phyloP scores from a whole-genome alignment of 768 basidiomycete species.

The Mycena belliarum region DNA sequence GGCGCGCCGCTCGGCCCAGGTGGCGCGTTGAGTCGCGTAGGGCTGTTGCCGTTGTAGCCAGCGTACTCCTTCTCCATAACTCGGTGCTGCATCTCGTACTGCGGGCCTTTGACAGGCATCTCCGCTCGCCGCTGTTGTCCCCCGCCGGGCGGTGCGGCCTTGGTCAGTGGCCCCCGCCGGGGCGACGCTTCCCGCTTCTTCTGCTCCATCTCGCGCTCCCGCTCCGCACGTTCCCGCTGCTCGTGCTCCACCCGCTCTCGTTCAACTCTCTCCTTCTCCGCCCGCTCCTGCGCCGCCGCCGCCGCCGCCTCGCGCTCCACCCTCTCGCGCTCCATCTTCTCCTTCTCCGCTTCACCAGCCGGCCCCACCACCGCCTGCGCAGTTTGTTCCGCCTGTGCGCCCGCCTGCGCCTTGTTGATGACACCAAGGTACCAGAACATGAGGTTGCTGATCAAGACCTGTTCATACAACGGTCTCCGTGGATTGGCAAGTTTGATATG shows the following conservation, averaged over 20 bases:
- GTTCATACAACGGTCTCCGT: conserved; percentile 93
- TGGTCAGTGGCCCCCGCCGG: conserved; percentile 66
- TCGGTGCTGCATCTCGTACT: conserved; percentile 93
- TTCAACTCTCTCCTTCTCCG: conserved; percentile 30
- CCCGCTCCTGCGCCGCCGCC: conserved; percentile 26
- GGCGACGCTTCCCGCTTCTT: conserved; percentile 58
- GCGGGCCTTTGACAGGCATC: conserved; percentile 83
- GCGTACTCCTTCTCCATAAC: conserved; percentile 90
- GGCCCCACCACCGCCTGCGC: conserved; percentile 48
- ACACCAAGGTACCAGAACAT: conserved; percentile 99
- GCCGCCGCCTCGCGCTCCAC: conserved; percentile 34
- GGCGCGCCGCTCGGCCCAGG: conserved; percentile 26
- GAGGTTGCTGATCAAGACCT: conserved; percentile 88
- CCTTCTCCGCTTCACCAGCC: conserved; percentile 9
- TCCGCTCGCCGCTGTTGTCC: conserved; percentile 68
- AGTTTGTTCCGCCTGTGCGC: conserved; percentile 36
- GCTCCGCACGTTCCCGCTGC: conserved; percentile 38
- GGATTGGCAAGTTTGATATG: conserved; percentile 99
- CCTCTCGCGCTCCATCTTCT: conserved; percentile 37
- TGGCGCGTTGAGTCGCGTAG: conserved; percentile 26
- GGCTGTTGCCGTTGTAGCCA: conserved; percentile 39
- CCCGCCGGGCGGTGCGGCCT: conserved; percentile 50
- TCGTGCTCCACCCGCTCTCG: conserved; percentile 42
- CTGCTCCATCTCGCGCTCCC: conserved; percentile 48
- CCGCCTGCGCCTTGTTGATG: conserved; percentile 84